phyloP scores from a whole-genome alignment of 75 land plant genomes.

The Cunninghamia lanceolata region DNA sequence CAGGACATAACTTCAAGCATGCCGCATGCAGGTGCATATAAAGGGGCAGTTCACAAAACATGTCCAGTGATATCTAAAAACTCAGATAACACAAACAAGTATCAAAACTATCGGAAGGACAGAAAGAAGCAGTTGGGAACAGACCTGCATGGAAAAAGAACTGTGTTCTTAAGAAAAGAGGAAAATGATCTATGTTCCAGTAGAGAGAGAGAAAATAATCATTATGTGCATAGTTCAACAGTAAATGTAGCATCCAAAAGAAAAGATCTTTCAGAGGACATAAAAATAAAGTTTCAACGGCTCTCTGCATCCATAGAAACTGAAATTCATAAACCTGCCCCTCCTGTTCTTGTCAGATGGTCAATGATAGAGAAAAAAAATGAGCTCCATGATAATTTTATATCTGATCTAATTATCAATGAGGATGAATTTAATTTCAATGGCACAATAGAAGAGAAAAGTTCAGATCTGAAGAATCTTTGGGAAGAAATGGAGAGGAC shows the following conservation, averaged over 20 bases:
- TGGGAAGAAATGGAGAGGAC: neutral
- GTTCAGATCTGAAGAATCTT: neutral
- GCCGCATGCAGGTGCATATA: neutral
- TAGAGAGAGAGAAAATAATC: neutral
- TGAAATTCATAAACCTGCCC: neutral
- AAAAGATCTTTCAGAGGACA: neutral
- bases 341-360: neutral
- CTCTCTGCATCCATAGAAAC: constrained; percentile 2
- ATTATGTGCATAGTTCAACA: neutral
- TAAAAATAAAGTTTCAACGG: constrained; percentile 2
- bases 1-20: neutral
- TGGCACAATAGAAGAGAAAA: neutral
- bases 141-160: no score
- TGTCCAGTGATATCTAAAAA: neutral
- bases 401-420: constrained; percentile 1
- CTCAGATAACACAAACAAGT: neutral
- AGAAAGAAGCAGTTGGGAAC: neutral
- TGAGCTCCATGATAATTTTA: neutral
- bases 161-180: neutral
- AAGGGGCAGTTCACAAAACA: neutral
- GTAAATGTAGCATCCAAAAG: neutral
- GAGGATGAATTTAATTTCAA: neutral
- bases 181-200: neutral
- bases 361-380: constrained; percentile 8
- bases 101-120: neutral